Evolutionary conservation across 108 stramenopile species (phyloP), one percentile per base, ranked within the genome.

Genomic region (Conticribra weissflogii): DNA sequence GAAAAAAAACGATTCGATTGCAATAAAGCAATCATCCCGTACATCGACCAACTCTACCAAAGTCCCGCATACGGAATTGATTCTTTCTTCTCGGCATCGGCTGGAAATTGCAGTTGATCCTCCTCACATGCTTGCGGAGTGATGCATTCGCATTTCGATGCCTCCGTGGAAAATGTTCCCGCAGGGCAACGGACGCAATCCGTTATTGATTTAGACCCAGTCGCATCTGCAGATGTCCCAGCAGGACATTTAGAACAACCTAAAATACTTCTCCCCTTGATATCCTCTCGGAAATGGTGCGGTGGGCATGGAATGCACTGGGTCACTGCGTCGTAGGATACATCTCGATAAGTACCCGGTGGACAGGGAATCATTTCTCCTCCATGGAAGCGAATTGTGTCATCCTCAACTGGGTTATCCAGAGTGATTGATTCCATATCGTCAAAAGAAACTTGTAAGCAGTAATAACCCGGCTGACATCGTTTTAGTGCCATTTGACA

Each of bases 381-480:
- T 24, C 82, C 73, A 0, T 23, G 14, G 29, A 44, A 72, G 29
- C 23, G 34, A 18, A 41, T 41, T 5, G 36, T 12, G 36, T 41
- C 36, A 9, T 41, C 36, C 12, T 9, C 31, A 32, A 21, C n/a
- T 34, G n/a, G 22, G 28, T 31, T n/a, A 32, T 50, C 48, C 28
- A 32, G 54, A 31, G 41, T 22, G 16, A 14, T 55, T 16, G 14
- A 41, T 36, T 45, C 31, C 50, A 57, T 31, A 34, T 63, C 57
- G 23, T 59, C 32, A 21, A 70, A 65, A 16, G 62, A 58, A 3
- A 65, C 71, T 63, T 81, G 83, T 25, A 54, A 34, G 54, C 90
- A 91, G 31, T 65, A 82, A 61, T 85, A 87, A 28, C 90, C 88
- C 12, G 88, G 78, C 46, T 85, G 84, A 48, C 90, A 91, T 25